phyloP scores from a whole-genome alignment of 768 basidiomycete species.

The Kwoniella dendrophila region DNA sequence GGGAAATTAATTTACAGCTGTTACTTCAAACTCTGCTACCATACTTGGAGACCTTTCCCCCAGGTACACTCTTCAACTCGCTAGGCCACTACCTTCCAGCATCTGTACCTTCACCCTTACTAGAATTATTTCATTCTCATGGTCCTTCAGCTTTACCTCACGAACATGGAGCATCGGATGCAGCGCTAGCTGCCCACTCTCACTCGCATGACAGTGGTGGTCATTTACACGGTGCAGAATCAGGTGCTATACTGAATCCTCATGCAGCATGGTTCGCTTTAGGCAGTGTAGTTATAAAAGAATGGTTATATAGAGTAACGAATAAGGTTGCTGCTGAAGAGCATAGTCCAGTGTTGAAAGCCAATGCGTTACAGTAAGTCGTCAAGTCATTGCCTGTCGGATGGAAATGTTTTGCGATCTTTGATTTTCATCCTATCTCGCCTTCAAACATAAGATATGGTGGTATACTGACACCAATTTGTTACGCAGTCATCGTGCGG shows the following conservation, averaged over 20 bases:
- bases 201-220: conserved; percentile 53
- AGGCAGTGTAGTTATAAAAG: conserved; percentile 76
- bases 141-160: conserved; percentile 60
- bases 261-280: conserved; percentile 98
- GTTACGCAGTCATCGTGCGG: conserved; percentile 72
- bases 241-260: conserved; percentile 68
- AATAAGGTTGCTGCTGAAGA: conserved; percentile 88
- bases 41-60: conserved; percentile 66
- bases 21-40: conserved; percentile 73
- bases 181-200: conserved; percentile 56
- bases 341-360: conserved; percentile 83
- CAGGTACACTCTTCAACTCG: conserved; percentile 59
- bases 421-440: too few relatives aligned
- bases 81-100: conserved; percentile 48
- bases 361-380: conserved; percentile 82
- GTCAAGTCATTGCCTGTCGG: background rate
- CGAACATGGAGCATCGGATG: conserved; percentile 58
- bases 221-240: conserved; percentile 31
- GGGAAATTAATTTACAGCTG: conserved; percentile 60
- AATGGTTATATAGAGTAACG: conserved; percentile 89
- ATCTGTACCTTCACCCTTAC: conserved; percentile 52
- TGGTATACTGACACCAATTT: background rate
- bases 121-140: conserved; percentile 55
- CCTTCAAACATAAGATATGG: background rate
- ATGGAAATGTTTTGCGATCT: too few relatives aligned